phyloP scores from a whole-genome alignment of 2,329 filamentous ascomycete species.

The Dactylonectria estremocensis region DNA sequence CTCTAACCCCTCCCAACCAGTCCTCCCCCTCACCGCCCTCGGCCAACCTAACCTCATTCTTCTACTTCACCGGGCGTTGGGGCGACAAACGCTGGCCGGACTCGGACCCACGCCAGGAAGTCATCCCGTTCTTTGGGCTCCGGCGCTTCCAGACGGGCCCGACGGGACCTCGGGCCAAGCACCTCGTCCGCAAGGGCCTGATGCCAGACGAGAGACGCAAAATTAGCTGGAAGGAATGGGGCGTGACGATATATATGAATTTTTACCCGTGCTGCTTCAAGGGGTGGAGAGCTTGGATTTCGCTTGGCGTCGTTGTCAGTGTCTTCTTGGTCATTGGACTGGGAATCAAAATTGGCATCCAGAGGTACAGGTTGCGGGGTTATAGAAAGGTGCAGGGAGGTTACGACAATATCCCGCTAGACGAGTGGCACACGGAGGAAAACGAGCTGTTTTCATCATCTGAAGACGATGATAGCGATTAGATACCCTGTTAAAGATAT shows the following conservation, averaged over 20 bases:
- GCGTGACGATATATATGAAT: conserved; percentile 45
- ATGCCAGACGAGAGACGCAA: conserved; percentile 45
- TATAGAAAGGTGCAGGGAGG: conserved; percentile 41
- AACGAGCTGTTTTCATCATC: conserved; percentile 37
- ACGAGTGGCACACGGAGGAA: conserved; percentile 55
- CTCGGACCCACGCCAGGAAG: conserved; percentile 52
- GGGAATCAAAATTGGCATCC: conserved; percentile 27
- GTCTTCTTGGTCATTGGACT: conserved; percentile 26
- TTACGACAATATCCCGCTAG: conserved; percentile 43
- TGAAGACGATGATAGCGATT: conserved; percentile 31
- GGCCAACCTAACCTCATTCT: conserved; percentile 52
- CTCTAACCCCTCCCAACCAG: conserved; percentile 34
- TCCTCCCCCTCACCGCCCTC: conserved; percentile 15
- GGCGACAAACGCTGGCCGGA: conserved; percentile 52
- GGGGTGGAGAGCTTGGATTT: conserved; percentile 53
- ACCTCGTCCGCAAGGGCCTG: conserved; percentile 52
- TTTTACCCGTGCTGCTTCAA: conserved; percentile 54
- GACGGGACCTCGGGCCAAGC: conserved; percentile 51
- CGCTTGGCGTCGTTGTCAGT: conserved; percentile 35
- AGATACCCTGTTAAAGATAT: no score
- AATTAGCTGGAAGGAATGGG: conserved; percentile 50
- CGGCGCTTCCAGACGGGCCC: conserved; percentile 53
- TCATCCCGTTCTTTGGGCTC: conserved; percentile 50
- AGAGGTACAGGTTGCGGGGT: conserved; percentile 26
- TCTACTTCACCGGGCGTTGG: conserved; percentile 55